Percentiles rank a stretch among this genome's conserved stretches.
These are phyloP conservation scores for Suhomyces kunorum DNA, from an alignment of 1,139 yeast species.

Conservation along the genomic window DNA sequence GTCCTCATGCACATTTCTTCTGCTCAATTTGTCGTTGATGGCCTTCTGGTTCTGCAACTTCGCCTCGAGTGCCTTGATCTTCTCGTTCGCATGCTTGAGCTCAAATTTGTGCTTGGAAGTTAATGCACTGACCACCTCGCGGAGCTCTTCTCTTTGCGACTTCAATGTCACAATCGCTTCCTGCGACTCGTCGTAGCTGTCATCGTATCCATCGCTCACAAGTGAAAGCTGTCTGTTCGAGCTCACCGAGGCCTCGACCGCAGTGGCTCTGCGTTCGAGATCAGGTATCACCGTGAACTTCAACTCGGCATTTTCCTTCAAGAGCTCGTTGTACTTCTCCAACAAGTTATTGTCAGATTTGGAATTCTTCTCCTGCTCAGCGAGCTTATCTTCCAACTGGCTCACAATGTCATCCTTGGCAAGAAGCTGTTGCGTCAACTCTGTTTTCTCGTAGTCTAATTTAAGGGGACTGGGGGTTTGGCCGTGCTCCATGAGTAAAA, in stretches of 20 bases:
- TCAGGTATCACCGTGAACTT: constrained; percentile 44
- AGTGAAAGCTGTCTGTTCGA: constrained; percentile 26
- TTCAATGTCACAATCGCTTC: constrained; percentile 42
- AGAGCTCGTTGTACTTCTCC: constrained; percentile 41
- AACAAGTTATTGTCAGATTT: constrained; percentile 28
- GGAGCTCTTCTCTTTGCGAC: constrained; percentile 57
- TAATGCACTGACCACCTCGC: constrained; percentile 51
- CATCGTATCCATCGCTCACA: constrained; percentile 17
- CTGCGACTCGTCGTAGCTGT: constrained; percentile 24
- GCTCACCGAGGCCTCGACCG: constrained; percentile 13
- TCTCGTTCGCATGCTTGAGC: constrained; percentile 44
- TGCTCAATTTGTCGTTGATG: constrained; percentile 39
- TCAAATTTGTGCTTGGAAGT: constrained; percentile 40
- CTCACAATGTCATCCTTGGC: constrained; percentile 50
- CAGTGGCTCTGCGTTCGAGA: constrained; percentile 32
- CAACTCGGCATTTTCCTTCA: constrained; percentile 46
- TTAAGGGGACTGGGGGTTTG: constrained; percentile 56
- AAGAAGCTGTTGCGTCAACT: constrained; percentile 47
- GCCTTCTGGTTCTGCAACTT: constrained; percentile 37
- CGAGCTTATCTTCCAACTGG: constrained; percentile 45
- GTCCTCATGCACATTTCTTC: constrained; percentile 18
- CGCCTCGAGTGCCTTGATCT: constrained; percentile 40
- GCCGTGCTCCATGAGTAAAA: constrained; percentile 56
- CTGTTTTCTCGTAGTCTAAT: constrained; percentile 57
- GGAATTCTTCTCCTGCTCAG: constrained; percentile 29